Conservation (phyloP, 2,329 filamentous ascomycete genomes). For the Ramularia endophylla region DNA sequence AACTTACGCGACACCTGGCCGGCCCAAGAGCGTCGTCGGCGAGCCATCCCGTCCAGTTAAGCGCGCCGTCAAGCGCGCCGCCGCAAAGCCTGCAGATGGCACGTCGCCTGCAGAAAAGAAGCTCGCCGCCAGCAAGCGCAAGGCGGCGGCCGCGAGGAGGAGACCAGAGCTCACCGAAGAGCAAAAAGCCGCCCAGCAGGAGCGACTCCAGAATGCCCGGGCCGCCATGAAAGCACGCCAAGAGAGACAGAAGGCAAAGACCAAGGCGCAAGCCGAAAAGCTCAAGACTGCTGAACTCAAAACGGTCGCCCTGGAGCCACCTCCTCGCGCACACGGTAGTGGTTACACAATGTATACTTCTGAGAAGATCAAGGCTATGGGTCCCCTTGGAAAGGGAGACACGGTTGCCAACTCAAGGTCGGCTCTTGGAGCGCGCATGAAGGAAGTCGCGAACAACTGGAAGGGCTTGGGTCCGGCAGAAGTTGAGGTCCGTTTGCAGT, state of each 20-base stretch:
- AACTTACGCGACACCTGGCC: slow-evolving; percentile 25
- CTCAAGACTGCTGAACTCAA: slow-evolving; percentile 32
- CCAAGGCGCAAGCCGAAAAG: slow-evolving; percentile 18
- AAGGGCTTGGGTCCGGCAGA: slow-evolving; percentile 39
- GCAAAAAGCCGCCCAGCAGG: slow-evolving; percentile 15
- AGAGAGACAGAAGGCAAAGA: slow-evolving; percentile 7
- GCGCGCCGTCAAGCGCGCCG: slow-evolving; percentile 24
- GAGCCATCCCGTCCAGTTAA: slow-evolving; percentile 28
- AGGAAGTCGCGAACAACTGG: slow-evolving; percentile 40
- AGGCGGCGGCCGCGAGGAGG: slow-evolving; percentile 14
- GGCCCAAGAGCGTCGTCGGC: slow-evolving; percentile 29
- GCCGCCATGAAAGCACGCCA: slow-evolving; percentile 4
- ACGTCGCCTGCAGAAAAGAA: slow-evolving; percentile 20
- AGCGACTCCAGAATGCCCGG: slow-evolving; percentile 7
- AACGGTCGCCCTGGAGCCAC: slow-evolving; percentile 33
- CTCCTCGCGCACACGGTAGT: slow-evolving; percentile 15
- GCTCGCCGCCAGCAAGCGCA: slow-evolving; percentile 18
- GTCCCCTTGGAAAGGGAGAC: neutral
- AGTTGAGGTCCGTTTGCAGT: slow-evolving; percentile 43
- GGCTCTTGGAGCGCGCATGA: slow-evolving; percentile 29
- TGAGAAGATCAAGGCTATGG: slow-evolving; percentile 21
- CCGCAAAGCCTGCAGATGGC: slow-evolving; percentile 14
- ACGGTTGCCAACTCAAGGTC: slow-evolving; percentile 25
- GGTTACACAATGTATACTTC: slow-evolving; percentile 27
- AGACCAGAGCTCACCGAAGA: slow-evolving; percentile 22